A percentile compares a stretch with the other conserved stretches of the same genome.
Evolutionary conservation across 140 eudicot species (phyloP).

Genomic region (Erigeron philadelphicus): DNA sequence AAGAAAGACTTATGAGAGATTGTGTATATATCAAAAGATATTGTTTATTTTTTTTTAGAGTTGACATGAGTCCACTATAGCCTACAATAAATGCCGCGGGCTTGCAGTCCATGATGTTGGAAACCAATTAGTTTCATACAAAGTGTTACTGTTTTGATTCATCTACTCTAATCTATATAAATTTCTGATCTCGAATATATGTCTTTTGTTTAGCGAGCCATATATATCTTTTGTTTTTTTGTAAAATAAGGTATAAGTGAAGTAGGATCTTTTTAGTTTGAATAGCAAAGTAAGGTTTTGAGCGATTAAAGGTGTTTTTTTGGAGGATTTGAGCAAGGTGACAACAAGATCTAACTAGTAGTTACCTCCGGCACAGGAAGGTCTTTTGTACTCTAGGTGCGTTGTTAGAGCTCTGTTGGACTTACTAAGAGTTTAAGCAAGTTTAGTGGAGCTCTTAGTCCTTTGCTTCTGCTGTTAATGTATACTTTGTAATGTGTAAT

Average conservation of each 20-base stretch:
- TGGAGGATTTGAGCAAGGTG: neutral
- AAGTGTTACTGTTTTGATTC: too few species aligned
- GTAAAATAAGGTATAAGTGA: neutral
- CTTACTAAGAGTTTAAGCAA: neutral
- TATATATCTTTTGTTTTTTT: conserved; percentile 3
- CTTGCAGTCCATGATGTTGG: neutral
- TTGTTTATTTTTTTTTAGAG: neutral
- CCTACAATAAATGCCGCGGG: too few species aligned
- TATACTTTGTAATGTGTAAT: neutral
- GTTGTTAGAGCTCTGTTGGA: conserved; percentile 20
- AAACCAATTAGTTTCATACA: neutral
- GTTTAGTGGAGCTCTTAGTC: neutral
- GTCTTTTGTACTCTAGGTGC: conserved; percentile 18
- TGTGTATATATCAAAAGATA: conserved; percentile 4
- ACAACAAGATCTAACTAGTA: conserved; percentile 6
- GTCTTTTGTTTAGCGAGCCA: neutral
- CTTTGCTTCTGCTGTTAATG: neutral
- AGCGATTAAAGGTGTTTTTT: neutral
- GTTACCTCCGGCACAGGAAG: conserved; percentile 3
- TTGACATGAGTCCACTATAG: neutral
- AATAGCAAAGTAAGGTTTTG: neutral
- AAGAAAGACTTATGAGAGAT: neutral
- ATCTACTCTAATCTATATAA: conserved; percentile 5
- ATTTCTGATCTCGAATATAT: neutral
- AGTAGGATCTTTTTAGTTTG: conserved; percentile 13